Evolutionary conservation across 2,329 filamentous ascomycete genomes (phyloP), one percentile per base, ranked within the genome.

Genomic region (Fusarium protoensiforme): DNA sequence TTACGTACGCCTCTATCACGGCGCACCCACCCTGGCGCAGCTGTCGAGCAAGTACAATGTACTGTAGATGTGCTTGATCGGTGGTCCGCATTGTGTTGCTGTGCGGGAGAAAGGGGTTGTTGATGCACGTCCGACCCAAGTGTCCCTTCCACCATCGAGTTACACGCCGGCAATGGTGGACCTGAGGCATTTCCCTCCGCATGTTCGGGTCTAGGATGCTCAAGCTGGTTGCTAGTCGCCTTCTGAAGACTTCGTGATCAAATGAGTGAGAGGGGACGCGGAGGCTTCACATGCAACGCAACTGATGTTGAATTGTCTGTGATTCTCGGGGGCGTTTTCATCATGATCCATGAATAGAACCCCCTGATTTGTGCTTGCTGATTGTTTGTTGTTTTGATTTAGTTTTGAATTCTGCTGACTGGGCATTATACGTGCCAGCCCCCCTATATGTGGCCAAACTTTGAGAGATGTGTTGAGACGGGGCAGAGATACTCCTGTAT

Each of bases 161-260:
- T 58, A 60, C 54, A 74, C 67, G 65, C 68, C 65, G 61, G 59
- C 46, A 29, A 41, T 67, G 61, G 75, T 77, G 77, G 78, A 72
- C 65, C 74, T 80, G 79, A 81, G 79, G 79, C 76, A 81, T 81
- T 81, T 81, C 79, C 69, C 78, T 80, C 77, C 72, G 68, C 76
- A 78, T 78, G 71, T 69, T 75, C 54, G 65, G 48, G 59, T 48
- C 22, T 24, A 62, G 60, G 22, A 61, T 48, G 58, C 39, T 13
- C 27, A 43, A 41, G 38, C 35, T 48, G 38, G 27, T 39, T 43
- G 38, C 57, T 46, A 43, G 27, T 31, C 8, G 27, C 27, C 36
- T 59, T 20, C 39, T 53, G 14, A 33, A 51, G 41, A 39, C 41
- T 51, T 61, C 13, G 43, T 51, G 43, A 61, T 51, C 54, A 57